Conservation (phyloP, 2,329 filamentous ascomycete genomes). For the Rhinocladiella mackenziei region DNA sequence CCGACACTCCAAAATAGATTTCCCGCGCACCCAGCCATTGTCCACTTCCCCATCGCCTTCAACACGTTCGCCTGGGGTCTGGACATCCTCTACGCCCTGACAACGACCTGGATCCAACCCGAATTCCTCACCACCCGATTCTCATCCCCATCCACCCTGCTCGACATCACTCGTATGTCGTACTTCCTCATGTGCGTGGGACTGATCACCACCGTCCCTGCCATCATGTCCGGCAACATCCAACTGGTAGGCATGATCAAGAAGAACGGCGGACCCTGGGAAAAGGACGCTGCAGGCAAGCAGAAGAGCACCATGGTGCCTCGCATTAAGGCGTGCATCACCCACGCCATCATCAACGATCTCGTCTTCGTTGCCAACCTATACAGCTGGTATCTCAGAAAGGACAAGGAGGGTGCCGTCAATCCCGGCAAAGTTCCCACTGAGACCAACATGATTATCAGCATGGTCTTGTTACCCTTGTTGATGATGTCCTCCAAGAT, state of each 20-base stretch:
- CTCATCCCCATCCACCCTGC: conserved; percentile 20
- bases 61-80: conserved; percentile 29
- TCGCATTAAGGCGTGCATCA: conserved; percentile 29
- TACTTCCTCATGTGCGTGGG: conserved; percentile 29
- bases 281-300: conserved; percentile 28
- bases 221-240: conserved; percentile 30
- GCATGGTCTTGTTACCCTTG: conserved; percentile 20
- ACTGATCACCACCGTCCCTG: conserved; percentile 28
- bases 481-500: conserved; percentile 25
- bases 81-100: conserved; percentile 29
- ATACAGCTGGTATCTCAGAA: conserved; percentile 29
- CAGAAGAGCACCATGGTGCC: conserved; percentile 29
- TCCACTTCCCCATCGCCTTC: conserved; percentile 31
- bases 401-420: conserved; percentile 23
- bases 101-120: conserved; percentile 24
- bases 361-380: conserved; percentile 26
- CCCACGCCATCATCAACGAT: conserved; percentile 29
- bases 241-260: conserved; percentile 30
- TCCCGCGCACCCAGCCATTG: conserved; percentile 27
- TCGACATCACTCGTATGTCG: conserved; percentile 28
- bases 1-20: conserved; percentile 16
- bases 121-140: conserved; percentile 29
- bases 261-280: conserved; percentile 30
- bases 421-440: conserved; percentile 26
- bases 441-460: conserved; percentile 26